phyloP scores from a whole-genome alignment of 2,329 filamentous ascomycete species.

The Rutstroemia sp. region DNA sequence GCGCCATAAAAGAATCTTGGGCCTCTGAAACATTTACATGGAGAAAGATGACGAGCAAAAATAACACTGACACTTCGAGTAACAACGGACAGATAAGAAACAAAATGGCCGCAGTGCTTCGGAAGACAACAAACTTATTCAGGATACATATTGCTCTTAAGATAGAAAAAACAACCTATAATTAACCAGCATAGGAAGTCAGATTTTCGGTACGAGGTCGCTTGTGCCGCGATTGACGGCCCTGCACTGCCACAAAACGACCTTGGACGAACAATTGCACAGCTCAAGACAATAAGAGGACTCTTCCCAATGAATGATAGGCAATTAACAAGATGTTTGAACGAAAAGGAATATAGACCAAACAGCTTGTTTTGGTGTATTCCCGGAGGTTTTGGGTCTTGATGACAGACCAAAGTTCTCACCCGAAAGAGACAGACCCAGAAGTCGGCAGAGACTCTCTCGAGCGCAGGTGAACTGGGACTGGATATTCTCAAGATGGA shows the following conservation, averaged over 20 bases:
- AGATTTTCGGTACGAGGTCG: conserved; percentile 2
- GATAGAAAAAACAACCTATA: conserved; percentile 3
- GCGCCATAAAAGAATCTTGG: background rate
- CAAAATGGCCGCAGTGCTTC: background rate
- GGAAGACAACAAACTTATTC: background rate
- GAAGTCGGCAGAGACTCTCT: too few relatives aligned
- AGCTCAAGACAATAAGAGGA: background rate
- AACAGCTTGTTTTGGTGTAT: background rate
- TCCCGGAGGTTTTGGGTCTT: background rate
- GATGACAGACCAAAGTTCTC: background rate
- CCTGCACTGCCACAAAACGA: conserved; percentile 6
- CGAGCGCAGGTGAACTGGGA: too few relatives aligned
- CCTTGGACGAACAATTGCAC: background rate
- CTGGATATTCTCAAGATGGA: too few relatives aligned
- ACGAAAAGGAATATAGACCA: background rate
- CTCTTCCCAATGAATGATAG: background rate
- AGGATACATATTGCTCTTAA: background rate
- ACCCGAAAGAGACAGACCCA: background rate
- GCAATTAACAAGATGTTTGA: background rate
- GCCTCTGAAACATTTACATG: background rate
- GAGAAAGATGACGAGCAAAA: conserved; percentile 8
- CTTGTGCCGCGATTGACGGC: conserved; percentile 6
- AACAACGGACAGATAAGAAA: background rate
- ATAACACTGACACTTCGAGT: background rate
- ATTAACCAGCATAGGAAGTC: background rate